Conservation (phyloP, 2,329 filamentous ascomycete species). For the Daldinia sp. region DNA sequence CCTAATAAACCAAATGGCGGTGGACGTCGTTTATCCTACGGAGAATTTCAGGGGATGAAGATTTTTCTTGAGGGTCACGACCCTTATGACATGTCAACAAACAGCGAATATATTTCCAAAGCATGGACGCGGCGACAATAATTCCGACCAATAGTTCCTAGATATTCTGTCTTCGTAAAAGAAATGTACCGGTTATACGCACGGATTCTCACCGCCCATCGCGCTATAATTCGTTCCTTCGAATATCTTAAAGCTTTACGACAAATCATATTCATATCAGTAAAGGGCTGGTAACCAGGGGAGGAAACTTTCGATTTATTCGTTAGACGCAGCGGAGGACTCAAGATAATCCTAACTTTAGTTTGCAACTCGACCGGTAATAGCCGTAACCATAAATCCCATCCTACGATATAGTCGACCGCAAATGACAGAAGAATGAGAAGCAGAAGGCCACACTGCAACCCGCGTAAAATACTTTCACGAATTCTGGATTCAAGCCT, state of each 20-base stretch:
- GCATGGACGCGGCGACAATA: not conserved
- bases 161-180: not conserved
- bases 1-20: not conserved
- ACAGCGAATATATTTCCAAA: not conserved
- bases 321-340: not conserved
- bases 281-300: not conserved
- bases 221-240: not conserved
- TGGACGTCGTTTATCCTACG: not conserved
- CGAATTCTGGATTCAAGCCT: no score
- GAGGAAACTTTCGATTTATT: not conserved
- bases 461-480: not conserved
- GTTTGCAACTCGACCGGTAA: not conserved
- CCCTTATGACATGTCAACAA: not conserved
- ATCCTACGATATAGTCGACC: not conserved
- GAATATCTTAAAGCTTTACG: not conserved
- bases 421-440: not conserved
- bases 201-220: not conserved
- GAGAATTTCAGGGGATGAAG: not conserved
- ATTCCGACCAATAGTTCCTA: not conserved
- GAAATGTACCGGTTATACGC: not conserved
- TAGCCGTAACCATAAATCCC: not conserved
- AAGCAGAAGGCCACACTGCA: not conserved
- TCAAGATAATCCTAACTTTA: not conserved
- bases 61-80: not conserved
- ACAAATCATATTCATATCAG: not conserved